These are phyloP conservation scores for Eucalyptus polyanthemos DNA, from an alignment of 345 rosid genomes.

Conservation along the genomic window DNA sequence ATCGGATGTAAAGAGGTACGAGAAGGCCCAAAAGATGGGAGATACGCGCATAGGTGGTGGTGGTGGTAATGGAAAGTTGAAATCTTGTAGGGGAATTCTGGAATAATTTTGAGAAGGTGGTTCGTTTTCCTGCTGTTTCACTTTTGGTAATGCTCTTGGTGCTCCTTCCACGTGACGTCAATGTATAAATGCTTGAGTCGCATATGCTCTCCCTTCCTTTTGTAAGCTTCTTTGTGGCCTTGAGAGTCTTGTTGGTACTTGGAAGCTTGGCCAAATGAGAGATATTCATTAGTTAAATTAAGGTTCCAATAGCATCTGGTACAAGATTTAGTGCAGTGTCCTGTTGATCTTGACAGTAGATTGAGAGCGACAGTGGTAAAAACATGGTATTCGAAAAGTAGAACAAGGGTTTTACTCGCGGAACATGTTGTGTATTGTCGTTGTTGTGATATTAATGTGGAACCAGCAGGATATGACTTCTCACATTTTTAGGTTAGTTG, in stretches of 20 bases:
- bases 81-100: not conserved
- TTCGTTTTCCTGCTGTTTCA: not conserved
- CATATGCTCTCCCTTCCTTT: not conserved
- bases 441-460: not conserved
- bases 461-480: not conserved
- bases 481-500: not conserved
- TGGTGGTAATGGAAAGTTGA: not conserved
- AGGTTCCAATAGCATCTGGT: not conserved
- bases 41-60: not conserved
- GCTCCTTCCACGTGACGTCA: not conserved
- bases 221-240: not conserved
- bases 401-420: not conserved
- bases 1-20: not conserved
- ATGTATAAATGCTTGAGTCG: not conserved
- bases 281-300: not conserved
- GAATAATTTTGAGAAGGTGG: not conserved
- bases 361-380: not conserved
- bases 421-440: not conserved
- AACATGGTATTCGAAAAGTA: not conserved
- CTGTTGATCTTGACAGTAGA: not conserved
- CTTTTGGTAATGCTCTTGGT: not conserved
- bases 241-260: not conserved
- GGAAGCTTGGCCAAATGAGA: not conserved
- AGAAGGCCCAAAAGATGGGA: not conserved
- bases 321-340: not conserved